Percentiles rank a stretch among this genome's conserved stretches.
phyloP scores from a whole-genome alignment of 2,329 filamentous ascomycete genomes.

The Dendryphion nanum region DNA sequence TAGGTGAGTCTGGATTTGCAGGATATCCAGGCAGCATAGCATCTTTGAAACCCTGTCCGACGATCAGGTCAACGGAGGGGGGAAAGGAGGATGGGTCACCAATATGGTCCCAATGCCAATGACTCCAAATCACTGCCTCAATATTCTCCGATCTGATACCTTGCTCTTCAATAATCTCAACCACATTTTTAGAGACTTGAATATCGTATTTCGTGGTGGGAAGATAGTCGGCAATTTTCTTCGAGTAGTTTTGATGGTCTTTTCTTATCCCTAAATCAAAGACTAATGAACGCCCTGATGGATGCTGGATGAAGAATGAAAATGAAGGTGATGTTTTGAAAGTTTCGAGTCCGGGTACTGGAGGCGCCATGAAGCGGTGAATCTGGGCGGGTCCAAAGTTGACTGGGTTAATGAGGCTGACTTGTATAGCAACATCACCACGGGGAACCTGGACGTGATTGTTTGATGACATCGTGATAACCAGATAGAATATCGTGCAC shows the following conservation, averaged over 20 bases:
- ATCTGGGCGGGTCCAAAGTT: constrained; percentile 40
- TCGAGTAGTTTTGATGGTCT: constrained; percentile 42
- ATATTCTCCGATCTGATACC: constrained; percentile 32
- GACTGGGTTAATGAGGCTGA: constrained; percentile 37
- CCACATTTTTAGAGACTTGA: constrained; percentile 44
- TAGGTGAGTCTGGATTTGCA: constrained; percentile 15
- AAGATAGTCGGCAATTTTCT: constrained; percentile 14
- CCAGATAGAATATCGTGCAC: too few species aligned
- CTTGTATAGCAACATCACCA: constrained; percentile 8
- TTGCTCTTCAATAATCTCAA: constrained; percentile 36
- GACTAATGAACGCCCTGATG: constrained; percentile 40
- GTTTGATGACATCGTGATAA: constrained; percentile 7
- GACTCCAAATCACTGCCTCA: constrained; percentile 43
- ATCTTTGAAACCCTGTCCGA: constrained; percentile 53
- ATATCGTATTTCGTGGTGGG: constrained; percentile 32
- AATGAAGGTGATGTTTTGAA: constrained; percentile 37
- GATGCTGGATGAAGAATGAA: constrained; percentile 51
- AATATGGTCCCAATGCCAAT: constrained; percentile 53
- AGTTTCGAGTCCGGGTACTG: constrained; percentile 16
- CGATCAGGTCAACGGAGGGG: constrained; percentile 46
- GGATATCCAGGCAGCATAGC: constrained; percentile 51
- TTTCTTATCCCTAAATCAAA: constrained; percentile 51
- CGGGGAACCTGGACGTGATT: constrained; percentile 8
- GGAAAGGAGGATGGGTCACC: constrained; percentile 53
- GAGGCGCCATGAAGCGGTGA: constrained; percentile 24